Conservation (phyloP, 1,139 yeast species). For the Schwanniomyces etchellsii region DNA sequence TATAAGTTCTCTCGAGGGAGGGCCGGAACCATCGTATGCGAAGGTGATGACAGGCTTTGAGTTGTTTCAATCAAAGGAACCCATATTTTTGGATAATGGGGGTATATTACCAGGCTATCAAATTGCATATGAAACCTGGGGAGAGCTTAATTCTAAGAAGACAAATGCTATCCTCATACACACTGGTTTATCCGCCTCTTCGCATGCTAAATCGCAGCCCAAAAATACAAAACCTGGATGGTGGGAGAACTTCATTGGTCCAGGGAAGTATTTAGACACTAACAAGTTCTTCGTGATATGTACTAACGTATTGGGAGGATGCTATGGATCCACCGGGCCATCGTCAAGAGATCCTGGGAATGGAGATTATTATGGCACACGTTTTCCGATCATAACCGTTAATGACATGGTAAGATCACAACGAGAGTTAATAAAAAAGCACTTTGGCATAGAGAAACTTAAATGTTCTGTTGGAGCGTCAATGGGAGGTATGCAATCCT, state of each 20-base stretch:
- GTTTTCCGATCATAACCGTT: constrained; percentile 81
- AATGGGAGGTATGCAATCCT: constrained; percentile 96
- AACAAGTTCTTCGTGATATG: constrained; percentile 76
- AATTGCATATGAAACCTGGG: constrained; percentile 93
- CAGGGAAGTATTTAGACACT: constrained; percentile 75
- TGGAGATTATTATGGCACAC: constrained; percentile 65
- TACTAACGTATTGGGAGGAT: constrained; percentile 89
- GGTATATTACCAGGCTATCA: constrained; percentile 69
- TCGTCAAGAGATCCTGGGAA: constrained; percentile 74
- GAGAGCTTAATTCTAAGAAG: constrained; percentile 52
- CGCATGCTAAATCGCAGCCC: constrained; percentile 86
- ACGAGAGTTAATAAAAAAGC: constrained; percentile 55
- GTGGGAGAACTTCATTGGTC: constrained; percentile 96
- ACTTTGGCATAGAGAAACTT: constrained; percentile 56
- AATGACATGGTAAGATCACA: constrained; percentile 93
- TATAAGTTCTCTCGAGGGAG: constrained; percentile 50
- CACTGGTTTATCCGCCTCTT: constrained; percentile 89
- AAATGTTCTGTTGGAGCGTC: constrained; percentile 87
- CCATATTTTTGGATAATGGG: constrained; percentile 76
- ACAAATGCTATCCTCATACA: constrained; percentile 77
- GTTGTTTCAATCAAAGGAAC: constrained; percentile 46
- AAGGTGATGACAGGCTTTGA: constrained; percentile 66
- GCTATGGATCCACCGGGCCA: constrained; percentile 95
- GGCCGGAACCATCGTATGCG: constrained; percentile 85
- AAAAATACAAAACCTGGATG: constrained; percentile 74